phyloP scores from a whole-genome alignment of 306 rosid species.

The Myrica gale region DNA sequence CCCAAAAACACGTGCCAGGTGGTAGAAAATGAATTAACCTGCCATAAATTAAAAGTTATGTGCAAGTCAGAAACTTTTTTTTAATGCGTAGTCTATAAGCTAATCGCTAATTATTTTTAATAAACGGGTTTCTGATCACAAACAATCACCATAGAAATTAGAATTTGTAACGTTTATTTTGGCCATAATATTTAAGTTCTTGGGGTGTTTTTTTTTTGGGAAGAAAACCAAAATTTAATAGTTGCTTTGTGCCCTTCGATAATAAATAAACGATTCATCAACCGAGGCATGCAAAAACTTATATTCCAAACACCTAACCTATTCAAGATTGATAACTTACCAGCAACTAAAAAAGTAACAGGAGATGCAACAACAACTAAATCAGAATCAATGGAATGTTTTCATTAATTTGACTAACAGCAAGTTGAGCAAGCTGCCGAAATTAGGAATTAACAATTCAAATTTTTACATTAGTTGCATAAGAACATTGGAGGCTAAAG shows the following conservation, averaged over 20 bases:
- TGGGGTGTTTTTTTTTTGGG: neutral
- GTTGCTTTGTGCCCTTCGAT: too few relatives aligned
- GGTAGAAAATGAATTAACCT: too few relatives aligned
- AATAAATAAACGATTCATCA: too few relatives aligned
- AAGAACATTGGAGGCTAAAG: slow-evolving; percentile 38
- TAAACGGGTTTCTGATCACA: too few relatives aligned
- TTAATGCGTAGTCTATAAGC: too few relatives aligned
- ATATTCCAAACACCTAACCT: too few relatives aligned
- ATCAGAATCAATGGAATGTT: slow-evolving; percentile 36
- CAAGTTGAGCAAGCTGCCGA: slow-evolving; percentile 28
- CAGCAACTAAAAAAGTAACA: slow-evolving; percentile 9
- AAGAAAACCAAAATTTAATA: neutral
- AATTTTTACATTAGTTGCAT: slow-evolving; percentile 39
- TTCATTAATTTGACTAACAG: slow-evolving; percentile 28
- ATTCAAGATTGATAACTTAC: slow-evolving; percentile 2
- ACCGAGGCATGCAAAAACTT: too few relatives aligned
- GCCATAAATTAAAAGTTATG: too few relatives aligned
- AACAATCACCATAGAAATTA: neutral
- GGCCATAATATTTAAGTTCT: neutral
- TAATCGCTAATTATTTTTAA: too few relatives aligned
- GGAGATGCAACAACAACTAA: slow-evolving; percentile 29
- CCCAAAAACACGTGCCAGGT: too few relatives aligned
- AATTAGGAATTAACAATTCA: slow-evolving; percentile 29
- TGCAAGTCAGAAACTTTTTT: too few relatives aligned
- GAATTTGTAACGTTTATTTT: too few relatives aligned